Evolutionary conservation across 2,329 filamentous ascomycete species (phyloP).

Genomic region (Apiospora saccharicola): DNA sequence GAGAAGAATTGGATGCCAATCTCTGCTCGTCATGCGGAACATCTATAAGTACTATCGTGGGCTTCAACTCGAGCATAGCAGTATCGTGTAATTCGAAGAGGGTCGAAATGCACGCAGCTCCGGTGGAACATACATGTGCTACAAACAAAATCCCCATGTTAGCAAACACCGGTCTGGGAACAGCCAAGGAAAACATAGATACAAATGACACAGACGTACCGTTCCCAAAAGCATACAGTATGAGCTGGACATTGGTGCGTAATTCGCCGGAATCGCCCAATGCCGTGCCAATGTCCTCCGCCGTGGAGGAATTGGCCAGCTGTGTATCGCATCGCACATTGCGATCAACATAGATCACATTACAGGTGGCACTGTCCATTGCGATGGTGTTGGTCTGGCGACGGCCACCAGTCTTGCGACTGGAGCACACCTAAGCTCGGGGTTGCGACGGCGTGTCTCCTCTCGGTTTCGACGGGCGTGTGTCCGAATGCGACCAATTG

Average conservation of each 20-base stretch:
- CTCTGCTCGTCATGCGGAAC: slow-evolving; percentile 59
- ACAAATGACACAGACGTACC: slow-evolving; percentile 48
- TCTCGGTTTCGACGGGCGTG: slow-evolving; percentile 2
- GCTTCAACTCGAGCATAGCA: slow-evolving; percentile 59
- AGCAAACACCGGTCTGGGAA: slow-evolving; percentile 19
- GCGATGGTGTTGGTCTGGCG: slow-evolving; percentile 18
- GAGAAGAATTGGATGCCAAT: slow-evolving; percentile 46
- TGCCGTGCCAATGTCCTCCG: slow-evolving; percentile 46
- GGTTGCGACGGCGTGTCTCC: slow-evolving; percentile 11
- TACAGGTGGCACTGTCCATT: slow-evolving; percentile 65
- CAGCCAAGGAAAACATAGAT: slow-evolving; percentile 13
- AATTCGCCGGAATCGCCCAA: slow-evolving; percentile 45
- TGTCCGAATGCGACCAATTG: slow-evolving; percentile 15
- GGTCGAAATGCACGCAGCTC: slow-evolving; percentile 60
- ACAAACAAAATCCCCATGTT: slow-evolving; percentile 21
- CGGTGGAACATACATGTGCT: slow-evolving; percentile 64
- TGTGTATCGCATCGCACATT: slow-evolving; percentile 56
- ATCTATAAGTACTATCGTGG: slow-evolving; percentile 65
- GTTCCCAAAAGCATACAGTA: slow-evolving; percentile 62
- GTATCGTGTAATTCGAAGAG: slow-evolving; percentile 61
- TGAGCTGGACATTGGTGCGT: slow-evolving; percentile 54
- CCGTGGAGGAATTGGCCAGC: slow-evolving; percentile 40
- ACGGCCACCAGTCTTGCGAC: slow-evolving; percentile 25
- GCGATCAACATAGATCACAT: slow-evolving; percentile 68
- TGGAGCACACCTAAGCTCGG: slow-evolving; percentile 21